phyloP scores from a whole-genome alignment of 768 basidiomycete species.

The Asterophora lycoperdoides region DNA sequence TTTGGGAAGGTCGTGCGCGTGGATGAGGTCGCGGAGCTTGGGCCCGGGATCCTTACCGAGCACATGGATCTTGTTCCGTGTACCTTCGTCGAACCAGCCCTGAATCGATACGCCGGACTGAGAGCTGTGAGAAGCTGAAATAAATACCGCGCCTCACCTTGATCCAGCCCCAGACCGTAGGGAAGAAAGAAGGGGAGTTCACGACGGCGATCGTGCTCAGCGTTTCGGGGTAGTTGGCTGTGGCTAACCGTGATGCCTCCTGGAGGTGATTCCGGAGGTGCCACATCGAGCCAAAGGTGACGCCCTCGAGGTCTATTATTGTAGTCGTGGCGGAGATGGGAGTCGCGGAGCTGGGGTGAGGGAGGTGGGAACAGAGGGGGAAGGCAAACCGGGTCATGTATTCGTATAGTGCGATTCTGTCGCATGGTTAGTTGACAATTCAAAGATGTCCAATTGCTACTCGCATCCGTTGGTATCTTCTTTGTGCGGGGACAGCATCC shows the following conservation, averaged over 20 bases:
- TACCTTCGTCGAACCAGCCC: slow-evolving; percentile 79
- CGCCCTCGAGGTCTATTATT: slow-evolving; percentile 69
- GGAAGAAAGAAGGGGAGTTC: slow-evolving; percentile 80
- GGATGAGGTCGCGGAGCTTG: slow-evolving; percentile 45
- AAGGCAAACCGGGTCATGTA: slow-evolving; percentile 60
- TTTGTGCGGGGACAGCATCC: slow-evolving; percentile 44
- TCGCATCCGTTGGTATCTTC: slow-evolving; percentile 69
- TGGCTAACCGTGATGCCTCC: slow-evolving; percentile 69
- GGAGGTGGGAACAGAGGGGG: slow-evolving; percentile 58
- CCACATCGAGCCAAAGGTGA: slow-evolving; percentile 67
- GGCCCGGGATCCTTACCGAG: slow-evolving; percentile 57
- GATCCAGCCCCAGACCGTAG: slow-evolving; percentile 81
- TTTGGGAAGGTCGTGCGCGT: slow-evolving; percentile 50
- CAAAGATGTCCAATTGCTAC: slow-evolving; percentile 27
- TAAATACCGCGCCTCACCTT: slow-evolving; percentile 40
- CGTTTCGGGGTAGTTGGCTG: slow-evolving; percentile 81
- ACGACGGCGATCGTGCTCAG: slow-evolving; percentile 63
- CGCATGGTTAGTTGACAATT: not conserved
- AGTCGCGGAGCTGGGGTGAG: slow-evolving; percentile 45
- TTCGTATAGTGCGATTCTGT: slow-evolving; percentile 64
- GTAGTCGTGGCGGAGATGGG: slow-evolving; percentile 59
- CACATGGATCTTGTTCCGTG: slow-evolving; percentile 73
- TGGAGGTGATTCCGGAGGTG: slow-evolving; percentile 65
- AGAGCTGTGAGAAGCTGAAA: not conserved
- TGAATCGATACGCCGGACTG: slow-evolving; percentile 17